Evolutionary conservation across 257 asterid species (phyloP).

Genomic region (Rauvolfia tetraphylla): DNA sequence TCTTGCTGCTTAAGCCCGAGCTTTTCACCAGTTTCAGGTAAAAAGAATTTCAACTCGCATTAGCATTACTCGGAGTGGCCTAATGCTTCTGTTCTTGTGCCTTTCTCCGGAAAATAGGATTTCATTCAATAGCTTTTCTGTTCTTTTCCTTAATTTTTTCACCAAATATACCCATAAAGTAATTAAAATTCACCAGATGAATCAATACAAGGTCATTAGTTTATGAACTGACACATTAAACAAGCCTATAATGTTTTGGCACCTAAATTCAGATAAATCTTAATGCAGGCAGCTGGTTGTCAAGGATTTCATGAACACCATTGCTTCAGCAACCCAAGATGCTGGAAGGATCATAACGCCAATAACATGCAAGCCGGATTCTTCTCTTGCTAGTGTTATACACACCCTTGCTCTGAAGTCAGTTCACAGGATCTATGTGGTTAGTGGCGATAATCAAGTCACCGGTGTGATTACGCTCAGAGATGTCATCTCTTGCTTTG

Average conservation of each 20-base stretch:
- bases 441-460: constrained; percentile 36
- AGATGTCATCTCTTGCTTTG: constrained; percentile 81
- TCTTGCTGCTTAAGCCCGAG: constrained; percentile 75
- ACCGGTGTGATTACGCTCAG: constrained; percentile 72
- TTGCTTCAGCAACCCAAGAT: constrained; percentile 43
- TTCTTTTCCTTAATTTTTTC: background rate
- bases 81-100: background rate
- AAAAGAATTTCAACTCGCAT: background rate
- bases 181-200: background rate
- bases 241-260: background rate
- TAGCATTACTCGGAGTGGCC: background rate
- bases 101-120: background rate
- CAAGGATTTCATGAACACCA: constrained; percentile 54
- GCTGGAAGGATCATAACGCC: constrained; percentile 44
- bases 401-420: constrained; percentile 52
- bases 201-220: background rate
- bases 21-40: constrained; percentile 72
- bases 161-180: background rate
- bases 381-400: constrained; percentile 61
- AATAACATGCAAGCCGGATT: constrained; percentile 64
- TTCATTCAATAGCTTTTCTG: background rate
- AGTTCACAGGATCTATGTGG: constrained; percentile 79
- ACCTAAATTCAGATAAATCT: background rate
- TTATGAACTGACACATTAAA: background rate
- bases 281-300: constrained; percentile 62